Conservation (phyloP, 371 early-diverging fungal species). For the Syncephalastrum sp. region DNA sequence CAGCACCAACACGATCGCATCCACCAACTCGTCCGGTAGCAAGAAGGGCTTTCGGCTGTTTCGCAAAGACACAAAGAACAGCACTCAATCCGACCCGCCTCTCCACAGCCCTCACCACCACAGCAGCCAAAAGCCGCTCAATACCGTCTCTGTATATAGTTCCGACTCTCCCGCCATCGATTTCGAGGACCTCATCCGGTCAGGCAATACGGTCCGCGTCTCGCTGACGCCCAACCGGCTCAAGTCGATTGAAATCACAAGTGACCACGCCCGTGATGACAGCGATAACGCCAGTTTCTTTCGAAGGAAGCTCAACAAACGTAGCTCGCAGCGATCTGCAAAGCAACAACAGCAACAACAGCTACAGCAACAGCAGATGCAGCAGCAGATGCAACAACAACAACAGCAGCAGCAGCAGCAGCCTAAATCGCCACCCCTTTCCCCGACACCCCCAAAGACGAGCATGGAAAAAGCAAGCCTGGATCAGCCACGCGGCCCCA, state of each 20-base stretch:
- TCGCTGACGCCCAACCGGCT: constrained; percentile 63
- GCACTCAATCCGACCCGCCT: neutral
- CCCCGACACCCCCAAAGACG: constrained; percentile 3
- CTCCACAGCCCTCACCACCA: neutral
- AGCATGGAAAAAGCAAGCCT: constrained; percentile 7
- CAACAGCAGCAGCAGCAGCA: constrained; percentile 6
- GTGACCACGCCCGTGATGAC: constrained; percentile 4
- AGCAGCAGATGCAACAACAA: constrained; percentile 1
- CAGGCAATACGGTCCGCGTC: constrained; percentile 58
- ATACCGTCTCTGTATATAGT: constrained; percentile 20
- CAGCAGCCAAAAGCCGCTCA: neutral
- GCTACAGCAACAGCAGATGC: constrained; percentile 4
- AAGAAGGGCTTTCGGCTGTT: constrained; percentile 28
- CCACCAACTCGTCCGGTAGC: constrained; percentile 12
- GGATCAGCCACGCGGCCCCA: neutral
- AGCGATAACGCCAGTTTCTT: constrained; percentile 1
- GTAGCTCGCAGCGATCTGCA: neutral
- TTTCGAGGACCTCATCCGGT: constrained; percentile 59
- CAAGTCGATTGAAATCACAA: constrained; percentile 48
- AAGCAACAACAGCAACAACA: constrained; percentile 5
- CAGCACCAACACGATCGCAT: constrained; percentile 15
- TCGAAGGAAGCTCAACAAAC: neutral
- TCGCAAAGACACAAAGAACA: constrained; percentile 14
- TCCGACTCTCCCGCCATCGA: constrained; percentile 29
- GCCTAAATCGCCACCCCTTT: constrained; percentile 1